Evolutionary conservation across 371 early-diverging fungal genomes (phyloP), one percentile per base, ranked within the genome.

Genomic region (Caulochytrium protostelioides): DNA sequence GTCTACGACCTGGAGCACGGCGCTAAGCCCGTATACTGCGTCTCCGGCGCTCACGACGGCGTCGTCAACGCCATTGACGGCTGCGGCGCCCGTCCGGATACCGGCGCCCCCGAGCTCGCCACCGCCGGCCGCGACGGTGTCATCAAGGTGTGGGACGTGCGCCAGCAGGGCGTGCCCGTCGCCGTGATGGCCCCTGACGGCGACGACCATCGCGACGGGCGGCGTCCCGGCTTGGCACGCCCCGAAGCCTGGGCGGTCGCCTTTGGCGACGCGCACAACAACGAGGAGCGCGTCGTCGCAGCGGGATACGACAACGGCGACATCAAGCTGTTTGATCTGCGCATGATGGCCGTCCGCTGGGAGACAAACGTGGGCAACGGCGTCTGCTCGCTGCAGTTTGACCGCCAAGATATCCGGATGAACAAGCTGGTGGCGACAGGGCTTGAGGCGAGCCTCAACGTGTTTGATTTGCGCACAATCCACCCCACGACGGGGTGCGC

Each of bases 251-350:
- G 84, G 84, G 57, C 74, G 4, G 75, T 81, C 4, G 65, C 72
- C 0, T 74, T 77, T 51, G 80, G 65, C 44, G 72, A 65, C 47
- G 57, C 67, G 13, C 53, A 46, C 37, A 52, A 47, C 33, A 49
- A 59, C 25, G 53, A 61, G 15, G 69, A 67, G 16, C 41, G 68
- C 32, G 32, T 52, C 34, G 42, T 80, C 19, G 65, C 59, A 4
- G 70, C 72, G 4, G 83, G 83, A 7, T 80, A 77, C 49, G 83
- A 79, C 25, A 74, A 79, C 53, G 83, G 83, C 3, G 72, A 75
- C 46, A 41, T 83, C 14, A 64, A 73, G 34, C 37, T 79, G 42
- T 70, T 81, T 55, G 75, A 79, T 48, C 44, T 81, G 30, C 39
- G 65, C 15, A 49, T 54, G 28, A 64, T 70, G 43, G 50, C 49